Evolutionary conservation across 225 moss, liverwort and hornwort genomes (phyloP).

Genomic region (Anthoceros angustus): DNA sequence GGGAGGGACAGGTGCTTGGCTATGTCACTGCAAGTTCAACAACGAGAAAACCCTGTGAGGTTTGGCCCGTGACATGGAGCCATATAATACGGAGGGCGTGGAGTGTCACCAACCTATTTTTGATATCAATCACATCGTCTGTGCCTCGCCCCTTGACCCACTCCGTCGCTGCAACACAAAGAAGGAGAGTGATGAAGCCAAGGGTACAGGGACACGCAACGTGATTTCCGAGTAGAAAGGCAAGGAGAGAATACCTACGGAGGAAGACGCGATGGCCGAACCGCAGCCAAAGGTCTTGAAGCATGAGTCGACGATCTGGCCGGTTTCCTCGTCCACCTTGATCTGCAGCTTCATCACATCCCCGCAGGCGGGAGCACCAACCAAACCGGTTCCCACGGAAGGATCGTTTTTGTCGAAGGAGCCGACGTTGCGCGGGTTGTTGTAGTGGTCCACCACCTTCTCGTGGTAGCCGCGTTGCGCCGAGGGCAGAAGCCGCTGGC

Average conservation of each 20-base stretch:
- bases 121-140: neutral
- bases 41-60: neutral
- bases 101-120: neutral
- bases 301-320: constrained; percentile 3
- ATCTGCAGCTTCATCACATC: constrained; percentile 3
- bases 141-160: constrained; percentile 1
- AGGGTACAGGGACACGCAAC: neutral
- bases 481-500: neutral
- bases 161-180: neutral
- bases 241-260: neutral
- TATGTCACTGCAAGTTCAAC: neutral
- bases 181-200: neutral
- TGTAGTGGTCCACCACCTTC: constrained; percentile 4
- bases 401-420: constrained; percentile 4
- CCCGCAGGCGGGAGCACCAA: neutral
- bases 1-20: neutral
- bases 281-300: constrained; percentile 4
- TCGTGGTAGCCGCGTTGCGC: neutral
- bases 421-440: constrained; percentile 1
- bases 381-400: neutral
- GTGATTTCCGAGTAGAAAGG: neutral
- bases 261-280: neutral
- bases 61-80: neutral
- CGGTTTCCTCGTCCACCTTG: constrained; percentile 3
- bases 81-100: neutral